Percentiles rank a stretch among this genome's conserved stretches.
Evolutionary conservation across 177 flowering plant genomes (phyloP).

Genomic region (Telopea speciosissima): DNA sequence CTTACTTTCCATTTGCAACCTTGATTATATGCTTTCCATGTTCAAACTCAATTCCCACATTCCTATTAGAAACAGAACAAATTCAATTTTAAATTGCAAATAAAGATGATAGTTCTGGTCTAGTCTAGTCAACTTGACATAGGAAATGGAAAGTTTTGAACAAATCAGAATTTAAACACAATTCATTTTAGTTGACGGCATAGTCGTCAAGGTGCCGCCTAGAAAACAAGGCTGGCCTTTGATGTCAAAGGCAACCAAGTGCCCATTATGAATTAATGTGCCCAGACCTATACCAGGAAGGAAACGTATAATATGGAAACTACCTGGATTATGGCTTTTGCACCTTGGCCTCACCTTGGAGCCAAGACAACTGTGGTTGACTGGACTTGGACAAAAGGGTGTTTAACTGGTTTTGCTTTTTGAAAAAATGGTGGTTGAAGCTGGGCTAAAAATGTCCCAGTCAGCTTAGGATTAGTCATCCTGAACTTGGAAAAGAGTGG

Average conservation of each 20-base stretch:
- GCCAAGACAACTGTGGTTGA: not conserved
- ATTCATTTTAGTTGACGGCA: too few relatives aligned
- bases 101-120: not conserved
- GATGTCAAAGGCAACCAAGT: too few relatives aligned
- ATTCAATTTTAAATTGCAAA: not conserved
- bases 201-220: too few relatives aligned
- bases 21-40: not conserved
- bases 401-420: not conserved
- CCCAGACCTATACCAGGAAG: too few relatives aligned
- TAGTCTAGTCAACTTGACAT: not conserved
- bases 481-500: not conserved
- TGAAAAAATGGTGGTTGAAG: not conserved
- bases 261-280: too few relatives aligned
- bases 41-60: not conserved
- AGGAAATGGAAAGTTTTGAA: not conserved
- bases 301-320: too few relatives aligned
- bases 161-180: not conserved
- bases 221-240: too few relatives aligned
- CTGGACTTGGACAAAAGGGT: not conserved
- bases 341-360: too few relatives aligned
- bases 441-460: not conserved
- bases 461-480: not conserved
- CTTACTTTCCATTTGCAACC: not conserved
- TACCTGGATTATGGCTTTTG: too few relatives aligned
- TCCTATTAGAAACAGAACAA: not conserved